Evolutionary conservation across 2,329 filamentous ascomycete genomes (phyloP).

Genomic region (Beauveria pseudobassiana): DNA sequence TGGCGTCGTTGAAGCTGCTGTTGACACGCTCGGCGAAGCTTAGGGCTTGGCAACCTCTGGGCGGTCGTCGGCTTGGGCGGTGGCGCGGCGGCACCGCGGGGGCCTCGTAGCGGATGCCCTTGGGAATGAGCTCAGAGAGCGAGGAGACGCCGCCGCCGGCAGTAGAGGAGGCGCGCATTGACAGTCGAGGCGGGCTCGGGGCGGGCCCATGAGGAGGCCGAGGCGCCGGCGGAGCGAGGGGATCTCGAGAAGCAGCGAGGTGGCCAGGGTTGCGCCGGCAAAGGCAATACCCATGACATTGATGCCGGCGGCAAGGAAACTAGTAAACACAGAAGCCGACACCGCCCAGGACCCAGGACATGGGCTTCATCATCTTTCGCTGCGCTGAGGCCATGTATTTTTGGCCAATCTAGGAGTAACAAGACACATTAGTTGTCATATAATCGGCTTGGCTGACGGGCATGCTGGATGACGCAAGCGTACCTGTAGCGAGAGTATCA

Average conservation of each 20-base stretch:
- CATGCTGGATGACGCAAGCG: conserved; percentile 11
- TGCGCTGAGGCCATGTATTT: conserved; percentile 20
- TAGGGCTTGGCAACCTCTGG: conserved; percentile 17
- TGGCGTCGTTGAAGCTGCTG: conserved; percentile 27
- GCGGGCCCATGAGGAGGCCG: conserved; percentile 28
- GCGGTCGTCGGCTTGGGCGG: conserved; percentile 15
- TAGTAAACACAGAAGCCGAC: conserved; percentile 37
- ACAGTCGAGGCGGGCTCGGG: conserved; percentile 17
- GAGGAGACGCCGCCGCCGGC: conserved; percentile 16
- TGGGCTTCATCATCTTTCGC: conserved; percentile 31
- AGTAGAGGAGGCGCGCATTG: conserved; percentile 27
- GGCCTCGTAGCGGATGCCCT: conserved; percentile 26
- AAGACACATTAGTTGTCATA: neutral
- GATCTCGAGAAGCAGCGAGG: conserved; percentile 30
- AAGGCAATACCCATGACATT: conserved; percentile 42
- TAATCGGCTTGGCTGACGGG: too few species aligned
- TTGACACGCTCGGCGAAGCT: conserved; percentile 26
- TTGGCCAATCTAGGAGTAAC: conserved; percentile 25
- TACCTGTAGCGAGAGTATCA: conserved; percentile 51
- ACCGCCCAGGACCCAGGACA: conserved; percentile 36
- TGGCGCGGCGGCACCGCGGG: conserved; percentile 17
- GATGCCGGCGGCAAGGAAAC: conserved; percentile 39
- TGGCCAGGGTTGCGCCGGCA: conserved; percentile 29
- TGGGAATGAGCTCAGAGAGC: conserved; percentile 26
- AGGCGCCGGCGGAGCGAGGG: conserved; percentile 29